Percentiles rank a stretch among this genome's conserved stretches.
phyloP scores from a whole-genome alignment of 1,284 basidiomycete species.

The Ceratobasidium sp. region DNA sequence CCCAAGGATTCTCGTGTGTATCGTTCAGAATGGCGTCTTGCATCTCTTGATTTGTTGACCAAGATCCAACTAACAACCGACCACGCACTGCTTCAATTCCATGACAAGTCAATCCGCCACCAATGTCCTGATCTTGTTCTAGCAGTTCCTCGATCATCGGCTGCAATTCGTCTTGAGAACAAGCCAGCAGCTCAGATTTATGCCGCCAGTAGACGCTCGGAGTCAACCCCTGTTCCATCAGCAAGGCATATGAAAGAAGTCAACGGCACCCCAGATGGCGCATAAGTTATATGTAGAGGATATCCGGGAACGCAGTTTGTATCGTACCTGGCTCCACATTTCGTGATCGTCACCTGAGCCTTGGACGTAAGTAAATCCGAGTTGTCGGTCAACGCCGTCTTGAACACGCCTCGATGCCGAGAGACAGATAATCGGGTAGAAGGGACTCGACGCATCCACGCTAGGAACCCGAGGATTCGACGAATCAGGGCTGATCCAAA shows the following conservation, averaged over 20 bases:
- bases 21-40: too few relatives aligned
- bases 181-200: constrained; percentile 61
- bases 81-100: neutral
- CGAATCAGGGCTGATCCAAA: constrained; percentile 73
- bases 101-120: neutral
- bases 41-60: too few relatives aligned
- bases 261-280: too few relatives aligned
- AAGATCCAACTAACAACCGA: constrained; percentile 12
- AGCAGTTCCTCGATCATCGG: constrained; percentile 57
- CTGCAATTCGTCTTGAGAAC: constrained; percentile 62
- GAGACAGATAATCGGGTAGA: constrained; percentile 76
- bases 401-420: constrained; percentile 77
- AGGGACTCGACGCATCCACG: constrained; percentile 51
- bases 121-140: neutral
- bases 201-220: constrained; percentile 79
- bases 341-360: constrained; percentile 93
- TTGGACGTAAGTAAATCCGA: constrained; percentile 83
- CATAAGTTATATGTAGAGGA: too few relatives aligned
- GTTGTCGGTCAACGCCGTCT: constrained; percentile 67
- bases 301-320: constrained; percentile 16
- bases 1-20: too few relatives aligned
- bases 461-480: constrained; percentile 57
- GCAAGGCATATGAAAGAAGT: neutral
- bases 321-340: constrained; percentile 77
- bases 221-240: constrained; percentile 67